phyloP scores from a whole-genome alignment of 768 basidiomycete genomes.

The Scleroderma bovista region DNA sequence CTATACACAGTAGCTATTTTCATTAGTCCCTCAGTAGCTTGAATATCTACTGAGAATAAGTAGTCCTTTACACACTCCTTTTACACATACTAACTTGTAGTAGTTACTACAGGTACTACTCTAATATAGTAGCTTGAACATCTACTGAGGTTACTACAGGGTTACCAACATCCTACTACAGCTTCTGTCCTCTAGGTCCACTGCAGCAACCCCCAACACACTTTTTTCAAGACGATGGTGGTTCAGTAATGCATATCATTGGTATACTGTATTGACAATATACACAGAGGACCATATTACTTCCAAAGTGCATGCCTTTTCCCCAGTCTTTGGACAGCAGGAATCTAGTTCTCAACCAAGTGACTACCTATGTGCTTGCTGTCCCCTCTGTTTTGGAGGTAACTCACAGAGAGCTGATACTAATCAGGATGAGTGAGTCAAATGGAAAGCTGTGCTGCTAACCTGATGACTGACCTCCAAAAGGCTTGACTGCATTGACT shows the following conservation, averaged over 20 bases:
- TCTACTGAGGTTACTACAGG: too few relatives aligned
- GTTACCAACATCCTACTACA: too few relatives aligned
- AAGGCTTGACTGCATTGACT: constrained; percentile 26
- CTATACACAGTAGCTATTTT: too few relatives aligned
- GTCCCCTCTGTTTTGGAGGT: constrained; percentile 4
- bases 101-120: too few relatives aligned
- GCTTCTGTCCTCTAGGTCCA: too few relatives aligned
- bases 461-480: not conserved
- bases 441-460: not conserved
- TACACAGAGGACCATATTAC: constrained; percentile 17
- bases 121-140: too few relatives aligned
- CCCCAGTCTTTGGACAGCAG: not conserved
- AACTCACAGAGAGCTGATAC: not conserved
- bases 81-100: too few relatives aligned
- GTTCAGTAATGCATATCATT: constrained; percentile 21
- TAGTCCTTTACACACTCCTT: too few relatives aligned
- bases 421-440: not conserved
- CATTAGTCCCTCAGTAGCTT: too few relatives aligned
- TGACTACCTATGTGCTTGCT: constrained; percentile 18
- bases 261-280: constrained; percentile 13
- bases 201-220: too few relatives aligned
- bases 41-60: too few relatives aligned
- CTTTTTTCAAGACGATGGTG: too few relatives aligned
- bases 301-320: constrained; percentile 8
- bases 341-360: constrained; percentile 4